Percentiles rank a stretch among this genome's conserved stretches.
phyloP scores from a whole-genome alignment of 1,284 basidiomycete species.

The Fomitopsis schrenkii region DNA sequence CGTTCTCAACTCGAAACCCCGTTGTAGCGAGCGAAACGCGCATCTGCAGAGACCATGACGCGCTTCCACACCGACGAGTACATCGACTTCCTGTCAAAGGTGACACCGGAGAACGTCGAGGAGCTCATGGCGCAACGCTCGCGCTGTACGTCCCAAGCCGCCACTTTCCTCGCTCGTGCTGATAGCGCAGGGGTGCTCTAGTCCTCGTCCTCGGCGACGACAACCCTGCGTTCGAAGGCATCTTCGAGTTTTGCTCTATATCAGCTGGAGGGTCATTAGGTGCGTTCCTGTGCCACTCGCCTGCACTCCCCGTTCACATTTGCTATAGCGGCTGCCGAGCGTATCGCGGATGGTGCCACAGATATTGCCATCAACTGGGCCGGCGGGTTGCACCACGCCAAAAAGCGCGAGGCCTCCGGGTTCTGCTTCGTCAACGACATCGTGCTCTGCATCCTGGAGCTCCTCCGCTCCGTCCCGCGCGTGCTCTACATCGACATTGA shows the following conservation, averaged over 20 bases:
- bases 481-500: constrained; percentile 99
- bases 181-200: constrained; percentile 27
- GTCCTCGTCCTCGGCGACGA: constrained; percentile 86
- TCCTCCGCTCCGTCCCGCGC: constrained; percentile 77
- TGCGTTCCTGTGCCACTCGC: constrained; percentile 24
- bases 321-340: constrained; percentile 72
- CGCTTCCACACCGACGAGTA: constrained; percentile 98
- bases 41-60: constrained; percentile 82
- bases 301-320: not conserved
- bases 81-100: constrained; percentile 84
- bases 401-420: constrained; percentile 93
- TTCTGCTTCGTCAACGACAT: constrained; percentile 99
- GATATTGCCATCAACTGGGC: constrained; percentile 99
- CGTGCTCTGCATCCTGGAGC: constrained; percentile 86
- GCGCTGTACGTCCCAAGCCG: constrained; percentile 58
- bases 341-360: constrained; percentile 76
- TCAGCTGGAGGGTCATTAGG: constrained; percentile 93
- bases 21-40: constrained; percentile 72
- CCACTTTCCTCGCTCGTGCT: not conserved
- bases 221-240: constrained; percentile 93
- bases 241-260: constrained; percentile 97
- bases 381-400: constrained; percentile 96
- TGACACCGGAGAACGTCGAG: constrained; percentile 86
- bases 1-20: not conserved
- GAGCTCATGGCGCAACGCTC: constrained; percentile 82